phyloP scores from a whole-genome alignment of 768 basidiomycete species.

The Megacollybia marginata region DNA sequence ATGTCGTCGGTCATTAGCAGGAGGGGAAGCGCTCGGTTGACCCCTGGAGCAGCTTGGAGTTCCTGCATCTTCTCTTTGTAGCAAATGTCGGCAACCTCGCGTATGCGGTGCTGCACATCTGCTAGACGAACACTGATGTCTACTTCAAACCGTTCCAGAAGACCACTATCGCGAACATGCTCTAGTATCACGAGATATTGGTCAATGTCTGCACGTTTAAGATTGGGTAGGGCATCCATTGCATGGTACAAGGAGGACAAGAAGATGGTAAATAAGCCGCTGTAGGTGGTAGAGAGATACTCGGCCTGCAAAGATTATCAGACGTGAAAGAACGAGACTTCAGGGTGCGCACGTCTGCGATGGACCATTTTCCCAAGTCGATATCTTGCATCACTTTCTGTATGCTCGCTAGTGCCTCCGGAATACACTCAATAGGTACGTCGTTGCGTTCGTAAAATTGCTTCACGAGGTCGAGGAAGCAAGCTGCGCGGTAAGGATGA shows the following conservation, averaged over 20 bases:
- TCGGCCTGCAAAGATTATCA: constrained; percentile 41
- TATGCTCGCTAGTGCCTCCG: constrained; percentile 77
- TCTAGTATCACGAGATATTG: constrained; percentile 64
- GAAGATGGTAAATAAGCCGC: constrained; percentile 78
- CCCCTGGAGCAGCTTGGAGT: constrained; percentile 62
- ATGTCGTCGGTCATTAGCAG: constrained; percentile 83
- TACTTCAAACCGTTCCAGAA: constrained; percentile 67
- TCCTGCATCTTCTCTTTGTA: constrained; percentile 59
- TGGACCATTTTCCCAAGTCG: constrained; percentile 70
- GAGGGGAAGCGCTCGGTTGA: constrained; percentile 75
- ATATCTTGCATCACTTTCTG: constrained; percentile 63
- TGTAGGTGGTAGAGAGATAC: constrained; percentile 60
- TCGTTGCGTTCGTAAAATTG: constrained; percentile 84
- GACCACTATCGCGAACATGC: constrained; percentile 57
- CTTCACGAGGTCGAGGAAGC: constrained; percentile 81
- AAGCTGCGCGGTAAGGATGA: constrained; percentile 66
- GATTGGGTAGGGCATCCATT: constrained; percentile 66
- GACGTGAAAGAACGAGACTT: constrained; percentile 5
- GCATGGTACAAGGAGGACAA: constrained; percentile 78
- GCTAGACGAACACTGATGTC: constrained; percentile 60
- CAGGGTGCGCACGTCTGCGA: constrained; percentile 66
- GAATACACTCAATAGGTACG: constrained; percentile 91
- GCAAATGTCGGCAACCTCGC: constrained; percentile 49
- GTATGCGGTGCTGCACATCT: constrained; percentile 63
- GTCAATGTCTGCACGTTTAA: constrained; percentile 66